Evolutionary conservation across 148 eudicot genomes (phyloP), one percentile per base, ranked within the genome.

Genomic region (Nepenthes gracilis): DNA sequence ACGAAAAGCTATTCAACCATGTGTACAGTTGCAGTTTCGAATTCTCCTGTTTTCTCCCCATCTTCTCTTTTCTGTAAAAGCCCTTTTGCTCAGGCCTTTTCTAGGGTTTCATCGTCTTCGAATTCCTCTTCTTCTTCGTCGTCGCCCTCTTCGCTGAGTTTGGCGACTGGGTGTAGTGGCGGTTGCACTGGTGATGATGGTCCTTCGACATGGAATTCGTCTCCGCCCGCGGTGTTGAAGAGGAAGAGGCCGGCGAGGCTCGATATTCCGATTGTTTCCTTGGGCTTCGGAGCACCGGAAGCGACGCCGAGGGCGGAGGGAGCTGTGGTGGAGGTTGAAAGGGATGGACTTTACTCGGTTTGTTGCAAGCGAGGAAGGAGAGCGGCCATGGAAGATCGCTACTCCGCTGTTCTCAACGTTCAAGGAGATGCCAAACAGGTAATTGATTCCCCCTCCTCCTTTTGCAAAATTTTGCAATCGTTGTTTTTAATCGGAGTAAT

Each of bases 321-420:
- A 65, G 66, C 64, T 43, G 38, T 48, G 65, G 75, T 73, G 62
- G 96, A 75, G 71, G 87, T 70, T 15, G 94, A 81, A 54, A 70
- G 66, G 38, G 98, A 84, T 72, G 98, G 87, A 70, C 69, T 72
- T 70, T 78, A 78, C 61, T 80, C 96, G 14, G 95, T 88, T 64
- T 86, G 74, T 67, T 86, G 95, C 66, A 93, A 82, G 75, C 82
- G 74, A 51, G 96, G 98, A 45, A 84, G 83, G 73, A 88, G 89
- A 60, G 78, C 82, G 55, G 72, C 61, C n/a, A 77, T 93, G 88
- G 96, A 93, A 73, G 98, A 93, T 72, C 85, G 95, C 1, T 88
- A 70, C 71, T 86, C 88, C 5, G 91, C 82, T 47, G 65, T 53
- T 1, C 63, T 85, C 35, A 67, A 83, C 35, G 15, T 81, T 53